Conservation (phyloP, 1,284 basidiomycete species). For the Phellinidium pouzarii region DNA sequence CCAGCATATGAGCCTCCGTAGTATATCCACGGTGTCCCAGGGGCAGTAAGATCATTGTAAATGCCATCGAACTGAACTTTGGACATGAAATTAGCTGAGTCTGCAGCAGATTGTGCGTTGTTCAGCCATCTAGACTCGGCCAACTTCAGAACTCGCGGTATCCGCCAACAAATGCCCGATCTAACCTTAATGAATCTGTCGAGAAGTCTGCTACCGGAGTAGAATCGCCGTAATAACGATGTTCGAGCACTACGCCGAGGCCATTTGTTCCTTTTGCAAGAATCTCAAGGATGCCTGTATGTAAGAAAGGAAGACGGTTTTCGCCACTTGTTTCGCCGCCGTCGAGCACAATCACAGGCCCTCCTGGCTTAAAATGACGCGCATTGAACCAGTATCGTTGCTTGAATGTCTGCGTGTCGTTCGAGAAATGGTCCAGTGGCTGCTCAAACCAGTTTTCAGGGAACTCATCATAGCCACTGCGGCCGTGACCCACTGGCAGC, state of each 20-base stretch:
- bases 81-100: conserved; percentile 87
- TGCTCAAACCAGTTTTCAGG: conserved; percentile 70
- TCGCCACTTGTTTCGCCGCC: conserved; percentile 81
- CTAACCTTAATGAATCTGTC: conserved; percentile 75
- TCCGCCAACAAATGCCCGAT: too few species aligned
- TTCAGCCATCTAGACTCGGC: conserved; percentile 64
- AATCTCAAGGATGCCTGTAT: conserved; percentile 84
- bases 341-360: conserved; percentile 77
- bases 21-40: conserved; percentile 84
- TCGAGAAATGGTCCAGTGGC: conserved; percentile 75
- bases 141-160: conserved; percentile 21
- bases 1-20: conserved; percentile 94
- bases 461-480: conserved; percentile 34
- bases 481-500: too few species aligned
- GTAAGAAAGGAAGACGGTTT: conserved; percentile 62
- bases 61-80: conserved; percentile 73
- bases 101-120: conserved; percentile 86
- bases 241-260: conserved; percentile 85
- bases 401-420: conserved; percentile 46
- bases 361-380: conserved; percentile 71
- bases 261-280: conserved; percentile 80
- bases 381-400: conserved; percentile 88
- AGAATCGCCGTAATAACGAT: conserved; percentile 82
- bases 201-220: conserved; percentile 75
- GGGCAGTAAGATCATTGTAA: conserved; percentile 60